Evolutionary conservation across 2,329 filamentous ascomycete species (phyloP).

Genomic region (Pseudocercospora crystallina): DNA sequence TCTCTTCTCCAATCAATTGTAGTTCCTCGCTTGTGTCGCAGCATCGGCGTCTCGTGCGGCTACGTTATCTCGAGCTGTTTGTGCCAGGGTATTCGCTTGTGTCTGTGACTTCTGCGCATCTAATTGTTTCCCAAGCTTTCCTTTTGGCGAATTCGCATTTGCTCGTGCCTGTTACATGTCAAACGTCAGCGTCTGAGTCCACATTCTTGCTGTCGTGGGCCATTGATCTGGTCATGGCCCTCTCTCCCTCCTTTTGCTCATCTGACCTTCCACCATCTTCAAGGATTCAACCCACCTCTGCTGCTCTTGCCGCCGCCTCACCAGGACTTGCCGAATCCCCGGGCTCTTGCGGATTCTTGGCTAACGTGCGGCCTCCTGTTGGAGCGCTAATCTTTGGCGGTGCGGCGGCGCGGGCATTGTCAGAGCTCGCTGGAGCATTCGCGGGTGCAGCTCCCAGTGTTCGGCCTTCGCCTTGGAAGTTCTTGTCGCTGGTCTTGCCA

Average conservation of each 20-base stretch:
- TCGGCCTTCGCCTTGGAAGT: constrained; percentile 72
- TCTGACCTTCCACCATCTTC: too few species aligned
- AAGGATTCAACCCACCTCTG: constrained; percentile 64
- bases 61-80: constrained; percentile 66
- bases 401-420: constrained; percentile 38
- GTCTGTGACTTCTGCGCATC: constrained; percentile 75
- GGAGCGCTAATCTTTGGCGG: constrained; percentile 50
- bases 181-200: neutral
- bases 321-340: constrained; percentile 59
- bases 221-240: too few species aligned
- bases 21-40: constrained; percentile 56
- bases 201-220: too few species aligned
- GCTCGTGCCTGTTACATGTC: constrained; percentile 60
- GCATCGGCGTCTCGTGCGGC: constrained; percentile 67
- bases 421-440: constrained; percentile 44
- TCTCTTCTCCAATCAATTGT: constrained; percentile 25
- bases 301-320: constrained; percentile 73
- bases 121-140: constrained; percentile 70
- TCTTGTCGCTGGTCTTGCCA: constrained; percentile 64
- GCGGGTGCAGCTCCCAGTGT: constrained; percentile 61
- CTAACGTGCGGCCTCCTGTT: constrained; percentile 60
- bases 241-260: too few species aligned
- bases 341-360: constrained; percentile 41
- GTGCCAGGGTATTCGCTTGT: constrained; percentile 64
- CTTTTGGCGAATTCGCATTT: constrained; percentile 58